A percentile compares a stretch with the other conserved stretches of the same genome.
phyloP scores from a whole-genome alignment of 2,329 filamentous ascomycete genomes.

The Beauveria caledonica region DNA sequence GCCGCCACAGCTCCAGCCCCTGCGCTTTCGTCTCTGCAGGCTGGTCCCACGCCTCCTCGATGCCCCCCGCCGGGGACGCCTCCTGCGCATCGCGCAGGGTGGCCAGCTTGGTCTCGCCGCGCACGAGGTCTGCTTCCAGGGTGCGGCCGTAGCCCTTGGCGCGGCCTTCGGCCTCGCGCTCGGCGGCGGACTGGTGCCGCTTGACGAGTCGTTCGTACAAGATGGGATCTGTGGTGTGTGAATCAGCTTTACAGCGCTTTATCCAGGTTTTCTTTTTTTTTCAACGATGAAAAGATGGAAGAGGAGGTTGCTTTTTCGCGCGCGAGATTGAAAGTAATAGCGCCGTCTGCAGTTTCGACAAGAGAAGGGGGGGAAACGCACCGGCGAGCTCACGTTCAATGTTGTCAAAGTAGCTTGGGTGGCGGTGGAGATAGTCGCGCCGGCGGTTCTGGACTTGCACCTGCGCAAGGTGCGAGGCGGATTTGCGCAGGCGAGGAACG shows the following conservation, averaged over 20 bases:
- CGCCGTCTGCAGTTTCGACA: not conserved
- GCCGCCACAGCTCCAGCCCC: constrained; percentile 59
- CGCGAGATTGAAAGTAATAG: not conserved
- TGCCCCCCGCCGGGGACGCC: constrained; percentile 24
- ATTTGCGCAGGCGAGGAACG: constrained; percentile 35
- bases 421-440: constrained; percentile 63
- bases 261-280: not conserved
- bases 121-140: constrained; percentile 67
- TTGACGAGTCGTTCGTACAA: constrained; percentile 76
- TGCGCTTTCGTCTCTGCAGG: constrained; percentile 45
- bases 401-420: constrained; percentile 62
- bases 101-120: constrained; percentile 69
- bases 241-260: not conserved
- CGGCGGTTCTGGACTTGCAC: constrained; percentile 66
- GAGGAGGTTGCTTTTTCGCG: too few relatives aligned
- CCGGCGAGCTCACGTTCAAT: constrained; percentile 48
- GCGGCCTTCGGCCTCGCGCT: constrained; percentile 66
- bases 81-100: constrained; percentile 22
- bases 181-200: constrained; percentile 63
- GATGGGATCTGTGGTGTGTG: constrained; percentile 51
- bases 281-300: too few relatives aligned
- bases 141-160: constrained; percentile 70
- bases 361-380: constrained; percentile 18
- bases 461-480: constrained; percentile 32
- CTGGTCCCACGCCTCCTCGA: constrained; percentile 23